Percentiles rank a stretch among this genome's conserved stretches.
Conservation (phyloP, 331 rosid species). For the Phaseolus coccineus region DNA sequence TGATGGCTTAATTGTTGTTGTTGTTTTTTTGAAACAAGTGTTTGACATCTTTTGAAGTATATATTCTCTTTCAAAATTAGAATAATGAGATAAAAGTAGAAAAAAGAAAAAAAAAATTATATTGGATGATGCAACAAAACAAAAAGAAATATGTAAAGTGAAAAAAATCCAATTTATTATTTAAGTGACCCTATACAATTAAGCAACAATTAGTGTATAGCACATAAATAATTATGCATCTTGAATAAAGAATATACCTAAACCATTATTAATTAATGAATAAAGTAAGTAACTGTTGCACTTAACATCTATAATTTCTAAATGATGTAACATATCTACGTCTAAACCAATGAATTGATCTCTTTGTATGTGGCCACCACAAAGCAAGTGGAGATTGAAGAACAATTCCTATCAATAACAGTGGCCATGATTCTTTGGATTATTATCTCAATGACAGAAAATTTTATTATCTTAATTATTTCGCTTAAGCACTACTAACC, state of each 20-base stretch:
- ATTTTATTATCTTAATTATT: constrained; percentile 3
- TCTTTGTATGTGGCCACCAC: not conserved
- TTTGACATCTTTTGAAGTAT: too few relatives aligned
- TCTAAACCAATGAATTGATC: not conserved
- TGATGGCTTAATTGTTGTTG: too few relatives aligned
- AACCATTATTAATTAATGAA: not conserved
- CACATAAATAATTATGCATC: not conserved
- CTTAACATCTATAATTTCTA: not conserved
- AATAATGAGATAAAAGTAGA: too few relatives aligned
- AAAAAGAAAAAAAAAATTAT: too few relatives aligned
- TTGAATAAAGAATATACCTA: not conserved
- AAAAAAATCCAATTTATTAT: not conserved
- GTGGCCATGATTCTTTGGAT: not conserved
- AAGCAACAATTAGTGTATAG: not conserved
- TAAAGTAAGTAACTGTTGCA: not conserved
- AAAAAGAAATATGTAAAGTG: too few relatives aligned
- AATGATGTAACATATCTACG: not conserved
- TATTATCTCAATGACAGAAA: not conserved
- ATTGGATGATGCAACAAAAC: too few relatives aligned
- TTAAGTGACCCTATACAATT: not conserved
- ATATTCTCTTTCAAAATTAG: too few relatives aligned
- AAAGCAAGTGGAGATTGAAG: constrained; percentile 13
- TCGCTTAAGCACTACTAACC: constrained; percentile 5
- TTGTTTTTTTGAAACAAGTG: too few relatives aligned
- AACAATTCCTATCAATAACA: not conserved